A percentile compares a stretch with the other conserved stretches of the same genome.
Evolutionary conservation across 345 rosid genomes (phyloP).

Genomic region (Eucalyptus polyanthemos): DNA sequence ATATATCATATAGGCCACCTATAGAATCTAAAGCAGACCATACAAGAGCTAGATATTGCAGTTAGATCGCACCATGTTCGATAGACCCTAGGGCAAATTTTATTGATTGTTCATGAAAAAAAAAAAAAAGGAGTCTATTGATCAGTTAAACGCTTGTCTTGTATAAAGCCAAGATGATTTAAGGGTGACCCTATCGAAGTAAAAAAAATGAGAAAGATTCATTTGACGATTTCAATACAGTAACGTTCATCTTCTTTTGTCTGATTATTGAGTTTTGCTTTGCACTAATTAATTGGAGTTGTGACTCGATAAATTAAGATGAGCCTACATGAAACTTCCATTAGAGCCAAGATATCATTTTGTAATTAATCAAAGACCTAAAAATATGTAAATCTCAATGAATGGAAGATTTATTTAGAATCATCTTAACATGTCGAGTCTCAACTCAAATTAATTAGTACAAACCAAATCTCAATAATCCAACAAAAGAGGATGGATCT

Average conservation of each 20-base stretch:
- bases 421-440: not conserved
- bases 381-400: not conserved
- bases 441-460: not conserved
- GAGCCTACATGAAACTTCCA: not conserved
- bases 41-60: not conserved
- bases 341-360: not conserved
- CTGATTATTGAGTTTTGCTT: not conserved
- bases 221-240: not conserved
- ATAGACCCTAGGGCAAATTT: not conserved
- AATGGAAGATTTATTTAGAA: not conserved
- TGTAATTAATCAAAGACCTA: no score
- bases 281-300: not conserved
- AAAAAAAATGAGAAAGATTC: not conserved
- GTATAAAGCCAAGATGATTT: not conserved
- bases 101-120: not conserved
- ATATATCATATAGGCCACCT: not conserved
- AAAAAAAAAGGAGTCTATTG: not conserved
- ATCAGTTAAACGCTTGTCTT: not conserved
- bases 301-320: not conserved
- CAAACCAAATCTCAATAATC: not conserved
- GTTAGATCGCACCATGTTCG: not conserved
- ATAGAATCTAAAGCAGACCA: not conserved
- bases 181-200: not conserved
- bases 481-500: not conserved
- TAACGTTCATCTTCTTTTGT: not conserved